Evolutionary conservation across 2,329 filamentous ascomycete genomes (phyloP).

Genomic region (Fonsecaea multimorphosa): DNA sequence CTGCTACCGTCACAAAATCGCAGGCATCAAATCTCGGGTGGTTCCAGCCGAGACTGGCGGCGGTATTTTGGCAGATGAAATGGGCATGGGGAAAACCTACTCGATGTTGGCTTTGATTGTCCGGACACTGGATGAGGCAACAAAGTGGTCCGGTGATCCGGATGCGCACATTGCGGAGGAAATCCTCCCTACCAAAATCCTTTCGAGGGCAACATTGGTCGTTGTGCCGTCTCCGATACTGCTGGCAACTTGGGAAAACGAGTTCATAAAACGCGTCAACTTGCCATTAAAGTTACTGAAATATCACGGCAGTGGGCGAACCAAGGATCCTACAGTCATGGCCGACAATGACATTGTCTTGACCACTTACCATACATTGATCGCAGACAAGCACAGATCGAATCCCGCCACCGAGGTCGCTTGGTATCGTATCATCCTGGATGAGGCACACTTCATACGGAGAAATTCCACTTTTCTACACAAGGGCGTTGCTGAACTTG

Average conservation of each 20-base stretch:
- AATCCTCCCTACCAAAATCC: not conserved
- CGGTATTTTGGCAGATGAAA: constrained; percentile 66
- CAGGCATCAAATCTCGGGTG: constrained; percentile 42
- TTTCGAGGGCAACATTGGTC: constrained; percentile 52
- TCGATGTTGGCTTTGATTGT: constrained; percentile 59
- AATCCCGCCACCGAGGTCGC: constrained; percentile 44
- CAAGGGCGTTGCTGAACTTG: constrained; percentile 51
- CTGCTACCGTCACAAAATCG: constrained; percentile 50
- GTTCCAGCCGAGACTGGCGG: constrained; percentile 43
- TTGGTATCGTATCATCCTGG: constrained; percentile 54
- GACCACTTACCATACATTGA: constrained; percentile 57
- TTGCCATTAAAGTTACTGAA: not conserved
- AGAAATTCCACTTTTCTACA: constrained; percentile 54
- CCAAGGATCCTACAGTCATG: constrained; percentile 41
- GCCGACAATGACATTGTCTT: constrained; percentile 51
- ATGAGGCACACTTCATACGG: constrained; percentile 62
- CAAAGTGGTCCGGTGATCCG: constrained; percentile 45
- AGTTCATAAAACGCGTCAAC: constrained; percentile 3
- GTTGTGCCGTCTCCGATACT: constrained; percentile 48
- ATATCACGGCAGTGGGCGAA: constrained; percentile 48
- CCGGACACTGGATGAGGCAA: constrained; percentile 48
- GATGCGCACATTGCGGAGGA: constrained; percentile 9
- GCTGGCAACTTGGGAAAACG: constrained; percentile 3
- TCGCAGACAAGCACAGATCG: constrained; percentile 44
- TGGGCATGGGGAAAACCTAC: constrained; percentile 66